Conservation (phyloP, 2,329 filamentous ascomycete genomes). For the Huntiella savannae region DNA sequence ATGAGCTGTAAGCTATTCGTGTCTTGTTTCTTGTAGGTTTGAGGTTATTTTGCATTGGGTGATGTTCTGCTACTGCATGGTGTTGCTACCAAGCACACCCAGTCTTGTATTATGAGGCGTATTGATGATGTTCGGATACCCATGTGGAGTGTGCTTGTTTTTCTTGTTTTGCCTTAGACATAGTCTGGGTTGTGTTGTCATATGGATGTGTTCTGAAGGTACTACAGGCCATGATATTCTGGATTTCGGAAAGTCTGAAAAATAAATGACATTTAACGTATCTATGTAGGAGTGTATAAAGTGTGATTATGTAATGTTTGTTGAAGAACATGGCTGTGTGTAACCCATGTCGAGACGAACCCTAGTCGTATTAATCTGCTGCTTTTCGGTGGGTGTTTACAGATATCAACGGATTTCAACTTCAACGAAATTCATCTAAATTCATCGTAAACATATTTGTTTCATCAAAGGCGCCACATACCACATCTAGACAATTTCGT, state of each 20-base stretch:
- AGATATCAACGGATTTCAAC: too few relatives aligned
- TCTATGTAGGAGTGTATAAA: neutral
- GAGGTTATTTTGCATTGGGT: neutral
- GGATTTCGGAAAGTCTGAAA: constrained; percentile 10
- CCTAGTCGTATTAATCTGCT: too few relatives aligned
- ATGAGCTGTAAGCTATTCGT: constrained; percentile 49
- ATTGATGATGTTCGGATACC: neutral
- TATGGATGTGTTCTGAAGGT: neutral
- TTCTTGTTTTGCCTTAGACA: constrained; percentile 1
- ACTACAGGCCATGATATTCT: constrained; percentile 7
- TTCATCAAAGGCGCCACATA: neutral
- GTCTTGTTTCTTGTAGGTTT: neutral
- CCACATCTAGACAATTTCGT: neutral
- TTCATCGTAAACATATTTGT: too few relatives aligned
- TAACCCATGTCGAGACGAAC: neutral
- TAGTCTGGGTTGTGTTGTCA: too few relatives aligned
- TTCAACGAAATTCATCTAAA: too few relatives aligned
- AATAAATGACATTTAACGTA: constrained; percentile 4
- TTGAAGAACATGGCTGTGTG: neutral
- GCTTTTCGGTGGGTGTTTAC: too few relatives aligned
- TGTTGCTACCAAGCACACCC: neutral
- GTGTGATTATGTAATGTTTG: neutral
- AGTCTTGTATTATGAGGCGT: neutral
- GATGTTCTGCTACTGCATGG: neutral
- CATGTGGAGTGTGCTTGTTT: constrained; percentile 1